Percentiles rank a stretch among this genome's conserved stretches.
Conservation (phyloP, 345 rosid species). For the Pugionium dolabratum region DNA sequence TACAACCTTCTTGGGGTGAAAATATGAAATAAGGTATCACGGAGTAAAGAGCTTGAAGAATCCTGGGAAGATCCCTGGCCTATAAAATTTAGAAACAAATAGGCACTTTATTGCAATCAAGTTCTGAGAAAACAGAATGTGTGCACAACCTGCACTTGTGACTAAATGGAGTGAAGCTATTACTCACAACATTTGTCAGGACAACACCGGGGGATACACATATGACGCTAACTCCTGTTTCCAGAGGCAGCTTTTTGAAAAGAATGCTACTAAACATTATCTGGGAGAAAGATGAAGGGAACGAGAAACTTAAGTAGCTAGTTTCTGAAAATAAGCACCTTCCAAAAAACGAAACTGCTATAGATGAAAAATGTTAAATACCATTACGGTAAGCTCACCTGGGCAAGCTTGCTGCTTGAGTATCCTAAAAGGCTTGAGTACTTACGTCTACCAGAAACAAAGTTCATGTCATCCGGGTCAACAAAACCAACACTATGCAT, state of each 20-base stretch:
- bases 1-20: constrained; percentile 85
- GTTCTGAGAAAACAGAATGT: constrained; percentile 13
- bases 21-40: constrained; percentile 88
- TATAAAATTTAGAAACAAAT: constrained; percentile 36
- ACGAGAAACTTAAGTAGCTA: constrained; percentile 13
- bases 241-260: constrained; percentile 78
- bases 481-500: constrained; percentile 94
- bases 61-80: constrained; percentile 92
- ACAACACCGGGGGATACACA: constrained; percentile 93
- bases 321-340: constrained; percentile 5
- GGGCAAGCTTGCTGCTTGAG: constrained; percentile 89
- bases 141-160: neutral
- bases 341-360: neutral
- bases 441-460: constrained; percentile 76
- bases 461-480: constrained; percentile 92
- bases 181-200: constrained; percentile 90
- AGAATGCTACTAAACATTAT: constrained; percentile 91
- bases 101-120: constrained; percentile 5
- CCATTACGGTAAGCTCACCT: constrained; percentile 53
- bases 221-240: constrained; percentile 79
- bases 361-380: neutral
- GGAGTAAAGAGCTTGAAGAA: constrained; percentile 75
- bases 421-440: constrained; percentile 83
- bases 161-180: constrained; percentile 14
- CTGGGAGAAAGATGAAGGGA: constrained; percentile 49